A percentile compares a stretch with the other conserved stretches of the same genome.
These are phyloP conservation scores for Skeletonema tropicum DNA, from an alignment of 108 stramenopile genomes.

Conservation along the genomic window DNA sequence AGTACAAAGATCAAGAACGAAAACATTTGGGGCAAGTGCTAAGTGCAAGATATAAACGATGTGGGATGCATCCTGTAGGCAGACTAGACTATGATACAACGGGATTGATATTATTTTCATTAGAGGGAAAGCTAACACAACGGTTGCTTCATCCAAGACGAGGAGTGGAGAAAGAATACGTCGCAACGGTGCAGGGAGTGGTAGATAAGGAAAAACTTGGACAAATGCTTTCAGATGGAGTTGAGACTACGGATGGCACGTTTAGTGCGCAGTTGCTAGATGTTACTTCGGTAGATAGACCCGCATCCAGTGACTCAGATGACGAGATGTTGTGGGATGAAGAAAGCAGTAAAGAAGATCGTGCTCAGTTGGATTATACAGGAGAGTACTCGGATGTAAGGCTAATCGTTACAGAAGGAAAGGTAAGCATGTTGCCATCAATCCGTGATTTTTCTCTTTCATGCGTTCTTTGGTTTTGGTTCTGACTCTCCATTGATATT, in stretches of 20 bases:
- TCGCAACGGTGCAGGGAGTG: constrained; percentile 67
- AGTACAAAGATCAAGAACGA: constrained; percentile 48
- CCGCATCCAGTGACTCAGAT: constrained; percentile 1
- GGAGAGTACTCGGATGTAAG: constrained; percentile 64
- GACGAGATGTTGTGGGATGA: constrained; percentile 9
- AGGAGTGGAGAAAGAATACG: constrained; percentile 83
- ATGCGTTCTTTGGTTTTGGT: not conserved
- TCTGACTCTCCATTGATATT: not conserved
- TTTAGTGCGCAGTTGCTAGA: constrained; percentile 62
- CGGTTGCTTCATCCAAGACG: constrained; percentile 75
- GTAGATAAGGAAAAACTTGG: constrained; percentile 58
- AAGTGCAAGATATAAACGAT: constrained; percentile 38
- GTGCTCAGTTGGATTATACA: constrained; percentile 48
- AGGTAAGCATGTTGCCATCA: constrained; percentile 15
- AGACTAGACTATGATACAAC: constrained; percentile 87
- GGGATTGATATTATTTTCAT: constrained; percentile 81
- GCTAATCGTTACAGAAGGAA: constrained; percentile 81
- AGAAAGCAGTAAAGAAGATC: constrained; percentile 37
- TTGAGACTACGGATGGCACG: constrained; percentile 67
- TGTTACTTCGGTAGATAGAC: constrained; percentile 40
- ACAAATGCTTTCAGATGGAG: constrained; percentile 60
- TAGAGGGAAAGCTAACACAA: constrained; percentile 77
- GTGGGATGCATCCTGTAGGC: constrained; percentile 84
- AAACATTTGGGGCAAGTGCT: constrained; percentile 49
- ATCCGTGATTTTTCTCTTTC: no score